Base-by-base conservation (phyloP, 176 grass and related monocot species). In the Lolium perenne region DNA sequence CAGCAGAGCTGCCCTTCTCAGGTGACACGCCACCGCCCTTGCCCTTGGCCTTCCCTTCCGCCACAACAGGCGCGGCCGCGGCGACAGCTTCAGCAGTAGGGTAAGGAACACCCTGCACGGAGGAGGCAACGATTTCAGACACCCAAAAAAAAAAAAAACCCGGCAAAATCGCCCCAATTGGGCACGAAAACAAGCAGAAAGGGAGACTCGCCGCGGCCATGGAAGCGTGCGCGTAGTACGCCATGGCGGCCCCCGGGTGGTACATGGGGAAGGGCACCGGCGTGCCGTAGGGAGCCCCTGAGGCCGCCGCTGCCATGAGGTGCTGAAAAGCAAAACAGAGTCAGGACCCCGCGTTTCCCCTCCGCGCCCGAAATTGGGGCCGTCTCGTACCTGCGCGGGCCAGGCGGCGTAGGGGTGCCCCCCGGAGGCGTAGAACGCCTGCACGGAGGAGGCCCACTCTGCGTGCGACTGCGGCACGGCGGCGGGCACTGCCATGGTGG, bases 171-270 rank as follows among this genome's bases (percentile, higher is more conserved):
- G 26, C 58, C 38, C 40, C 49, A 54, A 78, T 81, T 80, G 48
- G 48, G 25, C 70, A 60, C 49, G 2, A 69, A 62, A 38, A 78
- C 1, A 10, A 80, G 7, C 15, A 68, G 0, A 87, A 32, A 11
- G 49, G 45, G 43, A 59, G 77, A 20, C 74, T 92, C 67, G 85
- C 96, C 90, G 83, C 93, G 38, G 88, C 92, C 90, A 98, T 91
- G 69, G 93, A 81, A 18, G 91, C 91, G 86, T 95, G 96, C 76
- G 96, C 80, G 88, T 98, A 98, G 51, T 95, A 92, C 14, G 93
- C 89, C 77, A 90, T 86, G 8, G 92, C 79, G n/a, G 90, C 90
- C 48, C 90, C 93, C 12, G 88, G 88, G 76, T 90, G 88, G 65
- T 95, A 93, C 53, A 92, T 64, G 41, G 96, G 82, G 84, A 94